phyloP scores from a whole-genome alignment of 345 rosid species.

The Euphorbia peplus region DNA sequence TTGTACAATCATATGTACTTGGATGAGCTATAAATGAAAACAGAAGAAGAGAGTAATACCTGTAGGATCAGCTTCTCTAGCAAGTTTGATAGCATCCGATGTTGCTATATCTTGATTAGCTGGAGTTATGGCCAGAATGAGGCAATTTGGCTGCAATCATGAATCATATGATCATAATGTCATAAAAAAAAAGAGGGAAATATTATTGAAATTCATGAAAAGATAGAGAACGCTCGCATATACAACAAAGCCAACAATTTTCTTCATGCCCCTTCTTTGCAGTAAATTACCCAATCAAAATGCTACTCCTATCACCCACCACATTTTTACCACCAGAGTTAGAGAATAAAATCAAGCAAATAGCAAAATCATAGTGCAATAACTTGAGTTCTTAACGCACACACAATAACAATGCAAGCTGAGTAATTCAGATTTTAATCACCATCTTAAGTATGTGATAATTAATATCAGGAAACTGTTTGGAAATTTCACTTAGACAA shows the following conservation, averaged over 20 bases:
- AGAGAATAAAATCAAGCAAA: conserved; percentile 3
- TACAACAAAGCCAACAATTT: background rate
- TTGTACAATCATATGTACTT: background rate
- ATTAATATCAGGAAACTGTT: background rate
- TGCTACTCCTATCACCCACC: background rate
- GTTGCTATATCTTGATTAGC: conserved; percentile 77
- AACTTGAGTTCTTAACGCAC: background rate
- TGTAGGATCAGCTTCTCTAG: conserved; percentile 64
- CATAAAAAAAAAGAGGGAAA: background rate
- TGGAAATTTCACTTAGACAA: background rate
- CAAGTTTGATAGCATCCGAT: conserved; percentile 65
- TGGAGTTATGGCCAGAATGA: conserved; percentile 67
- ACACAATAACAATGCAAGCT: no score
- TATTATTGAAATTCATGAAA: background rate
- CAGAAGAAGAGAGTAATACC: conserved; percentile 26
- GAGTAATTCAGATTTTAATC: background rate
- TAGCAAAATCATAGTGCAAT: no score
- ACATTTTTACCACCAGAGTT: background rate
- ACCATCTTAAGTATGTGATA: background rate
- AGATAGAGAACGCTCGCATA: conserved; percentile 1
- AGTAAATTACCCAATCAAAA: background rate
- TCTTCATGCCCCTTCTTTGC: background rate
- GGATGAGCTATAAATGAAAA: background rate
- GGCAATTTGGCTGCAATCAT: conserved; percentile 45
- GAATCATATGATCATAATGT: background rate